These are phyloP conservation scores for Rhizopus sp. DNA, from an alignment of 371 early-diverging fungal genomes.

Conservation along the genomic window DNA sequence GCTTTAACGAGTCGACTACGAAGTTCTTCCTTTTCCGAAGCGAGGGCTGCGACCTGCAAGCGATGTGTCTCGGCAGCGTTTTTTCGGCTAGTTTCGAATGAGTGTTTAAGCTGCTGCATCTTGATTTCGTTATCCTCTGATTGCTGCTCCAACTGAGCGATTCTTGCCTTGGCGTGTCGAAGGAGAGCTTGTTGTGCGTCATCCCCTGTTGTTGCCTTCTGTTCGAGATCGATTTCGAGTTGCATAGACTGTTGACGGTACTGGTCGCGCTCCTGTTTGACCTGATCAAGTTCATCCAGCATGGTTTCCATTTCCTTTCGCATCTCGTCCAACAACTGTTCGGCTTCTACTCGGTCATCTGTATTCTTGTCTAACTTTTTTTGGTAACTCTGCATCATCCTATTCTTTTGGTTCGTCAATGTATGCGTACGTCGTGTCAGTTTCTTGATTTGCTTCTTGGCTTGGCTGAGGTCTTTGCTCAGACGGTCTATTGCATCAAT, in stretches of 20 bases:
- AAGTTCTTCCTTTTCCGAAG: constrained; percentile 6
- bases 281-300: constrained; percentile 17
- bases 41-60: constrained; percentile 1
- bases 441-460: background rate
- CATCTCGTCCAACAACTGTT: constrained; percentile 18
- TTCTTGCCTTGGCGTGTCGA: constrained; percentile 6
- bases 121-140: constrained; percentile 1
- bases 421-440: background rate
- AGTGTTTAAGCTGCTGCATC: background rate
- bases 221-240: constrained; percentile 9
- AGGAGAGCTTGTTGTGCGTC: constrained; percentile 6
- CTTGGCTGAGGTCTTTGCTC: constrained; percentile 2
- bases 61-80: constrained; percentile 3
- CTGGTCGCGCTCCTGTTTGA: constrained; percentile 3
- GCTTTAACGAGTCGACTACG: constrained; percentile 6
- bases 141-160: constrained; percentile 1
- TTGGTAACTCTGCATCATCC: background rate
- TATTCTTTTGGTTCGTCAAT: background rate
- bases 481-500: constrained; percentile 6
- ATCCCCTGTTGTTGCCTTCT: background rate
- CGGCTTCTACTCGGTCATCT: constrained; percentile 17
- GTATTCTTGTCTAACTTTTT: background rate
- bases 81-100: background rate
- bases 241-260: constrained; percentile 4
- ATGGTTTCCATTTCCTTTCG: constrained; percentile 19